phyloP scores from a whole-genome alignment of 441 rosid genomes.

The Daphne laureola region DNA sequence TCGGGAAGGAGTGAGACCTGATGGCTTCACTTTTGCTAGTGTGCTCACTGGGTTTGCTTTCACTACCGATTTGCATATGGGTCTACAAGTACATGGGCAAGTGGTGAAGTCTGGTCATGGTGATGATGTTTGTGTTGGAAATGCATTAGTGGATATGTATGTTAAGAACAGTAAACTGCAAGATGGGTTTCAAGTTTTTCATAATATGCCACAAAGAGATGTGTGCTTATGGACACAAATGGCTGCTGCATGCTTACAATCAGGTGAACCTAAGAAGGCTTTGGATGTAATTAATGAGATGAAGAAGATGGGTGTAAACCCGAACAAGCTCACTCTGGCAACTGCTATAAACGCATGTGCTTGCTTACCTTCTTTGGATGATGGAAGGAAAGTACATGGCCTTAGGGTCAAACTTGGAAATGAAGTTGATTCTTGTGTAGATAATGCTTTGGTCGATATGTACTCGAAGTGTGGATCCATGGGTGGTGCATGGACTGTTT shows the following conservation, averaged over 20 bases:
- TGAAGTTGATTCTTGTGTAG: constrained; percentile 28
- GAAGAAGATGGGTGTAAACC: constrained; percentile 26
- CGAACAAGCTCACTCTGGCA: constrained; percentile 32
- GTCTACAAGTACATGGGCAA: constrained; percentile 42
- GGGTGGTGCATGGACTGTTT: constrained; percentile 31
- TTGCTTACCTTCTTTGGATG: constrained; percentile 19
- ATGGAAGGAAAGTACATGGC: constrained; percentile 24
- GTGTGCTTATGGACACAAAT: constrained; percentile 36
- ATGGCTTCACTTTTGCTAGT: constrained; percentile 38
- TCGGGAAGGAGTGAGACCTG: constrained; percentile 37
- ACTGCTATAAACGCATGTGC: constrained; percentile 33
- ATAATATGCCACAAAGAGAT: constrained; percentile 23
- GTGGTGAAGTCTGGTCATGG: constrained; percentile 42
- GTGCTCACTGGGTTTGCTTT: constrained; percentile 36
- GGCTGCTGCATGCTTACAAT: constrained; percentile 29
- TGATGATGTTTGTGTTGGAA: constrained; percentile 31
- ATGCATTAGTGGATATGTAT: constrained; percentile 33
- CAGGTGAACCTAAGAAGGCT: constrained; percentile 29
- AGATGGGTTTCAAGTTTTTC: constrained; percentile 26
- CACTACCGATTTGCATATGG: constrained; percentile 26
- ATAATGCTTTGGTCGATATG: constrained; percentile 37
- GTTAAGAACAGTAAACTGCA: constrained; percentile 21
- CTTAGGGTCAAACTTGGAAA: constrained; percentile 28
- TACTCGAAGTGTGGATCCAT: constrained; percentile 33
- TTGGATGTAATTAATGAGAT: constrained; percentile 26